phyloP scores from a whole-genome alignment of 306 rosid species.

The Casuarina equisetifolia region DNA sequence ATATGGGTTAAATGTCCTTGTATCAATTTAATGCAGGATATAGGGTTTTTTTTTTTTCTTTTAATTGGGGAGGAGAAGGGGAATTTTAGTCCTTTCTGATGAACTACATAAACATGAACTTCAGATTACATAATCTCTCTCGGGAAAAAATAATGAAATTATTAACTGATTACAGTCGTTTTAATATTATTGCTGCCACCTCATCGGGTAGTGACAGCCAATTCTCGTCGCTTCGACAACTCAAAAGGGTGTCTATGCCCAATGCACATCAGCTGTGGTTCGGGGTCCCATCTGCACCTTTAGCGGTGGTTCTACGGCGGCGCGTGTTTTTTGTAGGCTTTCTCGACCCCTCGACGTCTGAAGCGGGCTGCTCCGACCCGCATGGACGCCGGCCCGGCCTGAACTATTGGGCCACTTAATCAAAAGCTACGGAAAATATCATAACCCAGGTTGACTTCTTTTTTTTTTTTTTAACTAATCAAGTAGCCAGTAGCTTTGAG shows the following conservation, averaged over 20 bases:
- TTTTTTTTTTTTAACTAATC: too few species aligned
- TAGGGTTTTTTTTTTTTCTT: too few species aligned
- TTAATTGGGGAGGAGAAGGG: too few species aligned
- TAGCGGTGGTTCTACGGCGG: conserved; percentile 39
- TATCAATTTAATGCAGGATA: too few species aligned
- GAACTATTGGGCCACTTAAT: conserved; percentile 84
- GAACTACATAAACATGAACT: too few species aligned
- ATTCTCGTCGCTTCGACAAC: conserved; percentile 67
- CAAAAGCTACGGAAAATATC: too few species aligned
- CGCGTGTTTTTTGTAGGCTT: conserved; percentile 34
- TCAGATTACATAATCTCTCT: not conserved
- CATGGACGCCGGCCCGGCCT: conserved; percentile 67
- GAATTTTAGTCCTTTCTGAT: too few species aligned
- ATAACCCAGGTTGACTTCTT: too few species aligned
- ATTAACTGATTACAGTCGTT: not conserved
- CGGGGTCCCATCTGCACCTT: conserved; percentile 5
- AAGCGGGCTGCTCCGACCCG: conserved; percentile 91
- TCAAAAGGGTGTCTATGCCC: conserved; percentile 61
- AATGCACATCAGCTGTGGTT: conserved; percentile 73
- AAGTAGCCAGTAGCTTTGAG: not conserved
- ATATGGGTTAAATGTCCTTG: too few species aligned
- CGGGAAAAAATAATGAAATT: conserved; percentile 33
- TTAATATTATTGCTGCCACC: conserved; percentile 13
- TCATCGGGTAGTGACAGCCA: conserved; percentile 28
- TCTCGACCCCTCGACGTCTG: conserved; percentile 50